These are phyloP conservation scores for Salix caprea DNA, from an alignment of 345 rosid genomes.

Conservation along the genomic window DNA sequence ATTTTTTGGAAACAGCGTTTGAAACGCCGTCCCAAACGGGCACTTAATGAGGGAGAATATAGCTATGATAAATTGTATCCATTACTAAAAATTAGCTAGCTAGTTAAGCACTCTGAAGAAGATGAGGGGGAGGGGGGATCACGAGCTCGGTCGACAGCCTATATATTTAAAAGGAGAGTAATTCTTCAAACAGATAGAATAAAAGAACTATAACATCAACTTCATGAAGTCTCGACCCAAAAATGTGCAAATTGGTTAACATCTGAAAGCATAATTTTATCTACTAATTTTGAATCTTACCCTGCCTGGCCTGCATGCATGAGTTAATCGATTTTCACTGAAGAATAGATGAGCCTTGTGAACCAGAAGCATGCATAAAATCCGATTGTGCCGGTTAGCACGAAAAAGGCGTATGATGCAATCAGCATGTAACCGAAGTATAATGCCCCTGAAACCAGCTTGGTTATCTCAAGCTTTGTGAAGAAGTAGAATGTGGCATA, in stretches of 20 bases:
- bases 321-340: conserved; percentile 66
- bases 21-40: no score
- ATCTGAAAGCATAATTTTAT: conserved; percentile 31
- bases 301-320: background rate
- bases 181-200: conserved; percentile 1
- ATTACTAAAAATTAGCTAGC: no score
- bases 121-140: background rate
- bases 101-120: background rate
- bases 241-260: conserved; percentile 31
- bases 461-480: conserved; percentile 77
- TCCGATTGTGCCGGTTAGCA: conserved; percentile 67
- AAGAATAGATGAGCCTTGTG: conserved; percentile 77
- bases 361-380: conserved; percentile 79
- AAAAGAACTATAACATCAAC: conserved; percentile 8
- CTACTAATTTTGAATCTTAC: conserved; percentile 24
- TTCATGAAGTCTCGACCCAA: conserved; percentile 20
- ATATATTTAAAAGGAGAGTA: background rate
- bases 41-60: no score
- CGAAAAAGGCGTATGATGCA: conserved; percentile 66
- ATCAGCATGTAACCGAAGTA: conserved; percentile 80
- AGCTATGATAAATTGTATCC: no score
- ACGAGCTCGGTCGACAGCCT: background rate
- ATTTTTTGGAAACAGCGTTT: no score
- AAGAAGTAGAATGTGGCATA: conserved; percentile 78
- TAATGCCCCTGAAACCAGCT: conserved; percentile 55